Conservation (phyloP, 1,284 basidiomycete genomes). For the Flammula alnicola region DNA sequence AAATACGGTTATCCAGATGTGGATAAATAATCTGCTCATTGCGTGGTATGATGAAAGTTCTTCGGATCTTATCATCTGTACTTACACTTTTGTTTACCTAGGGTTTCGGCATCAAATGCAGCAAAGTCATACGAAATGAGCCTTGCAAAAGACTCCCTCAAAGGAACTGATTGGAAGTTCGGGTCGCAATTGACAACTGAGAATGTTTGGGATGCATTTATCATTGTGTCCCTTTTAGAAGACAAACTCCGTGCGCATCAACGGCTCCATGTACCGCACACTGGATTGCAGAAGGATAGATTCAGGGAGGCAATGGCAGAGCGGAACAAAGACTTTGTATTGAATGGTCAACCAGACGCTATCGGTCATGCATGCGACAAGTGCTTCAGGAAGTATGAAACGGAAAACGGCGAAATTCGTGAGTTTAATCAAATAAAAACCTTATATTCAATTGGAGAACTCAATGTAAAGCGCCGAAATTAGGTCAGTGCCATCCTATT, state of each 20-base stretch:
- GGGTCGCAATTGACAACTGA: slow-evolving; percentile 22
- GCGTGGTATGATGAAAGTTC: slow-evolving; percentile 18
- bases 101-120: slow-evolving; percentile 19
- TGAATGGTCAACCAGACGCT: slow-evolving; percentile 30
- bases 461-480: too few relatives aligned
- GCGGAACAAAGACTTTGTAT: slow-evolving; percentile 24
- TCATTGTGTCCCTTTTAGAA: slow-evolving; percentile 28
- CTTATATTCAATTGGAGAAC: not conserved
- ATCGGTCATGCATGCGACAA: slow-evolving; percentile 31
- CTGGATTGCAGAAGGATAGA: slow-evolving; percentile 24
- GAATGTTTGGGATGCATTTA: slow-evolving; percentile 37
- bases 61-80: not conserved
- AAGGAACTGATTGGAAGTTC: slow-evolving; percentile 23
- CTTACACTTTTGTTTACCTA: not conserved
- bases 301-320: slow-evolving; percentile 30
- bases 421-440: not conserved
- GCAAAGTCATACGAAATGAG: slow-evolving; percentile 8
- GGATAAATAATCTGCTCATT: slow-evolving; percentile 16
- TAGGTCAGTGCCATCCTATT: slow-evolving; percentile 28
- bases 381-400: slow-evolving; percentile 28
- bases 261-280: slow-evolving; percentile 28
- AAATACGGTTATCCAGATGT: slow-evolving; percentile 9
- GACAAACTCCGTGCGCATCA: slow-evolving; percentile 17
- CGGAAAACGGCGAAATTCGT: slow-evolving; percentile 12
- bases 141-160: slow-evolving; percentile 2